Base-by-base conservation (phyloP, 1,284 basidiomycete species). In the Cerioporus squamosus region DNA sequence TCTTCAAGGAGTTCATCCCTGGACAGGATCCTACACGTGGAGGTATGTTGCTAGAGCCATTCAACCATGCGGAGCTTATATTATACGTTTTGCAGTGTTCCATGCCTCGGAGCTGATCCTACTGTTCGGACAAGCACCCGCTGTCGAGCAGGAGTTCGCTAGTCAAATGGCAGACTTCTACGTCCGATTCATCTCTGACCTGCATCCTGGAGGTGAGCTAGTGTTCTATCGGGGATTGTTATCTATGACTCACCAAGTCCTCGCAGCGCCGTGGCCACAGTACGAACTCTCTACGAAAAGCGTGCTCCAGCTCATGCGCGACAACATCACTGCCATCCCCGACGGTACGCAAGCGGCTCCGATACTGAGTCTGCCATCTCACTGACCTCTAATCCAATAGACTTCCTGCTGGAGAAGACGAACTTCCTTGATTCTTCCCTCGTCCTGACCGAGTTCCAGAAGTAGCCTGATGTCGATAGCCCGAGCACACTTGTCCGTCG, bases 1-100 rank as follows among this genome's bases (percentile, higher is more conserved):
- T 80, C 60, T 86, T 85, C 66, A 74, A 70, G 8, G 82, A 85
- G 66, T 81, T 82, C 45, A 81, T 82, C 44, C 81, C 81, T 0
- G 83, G 83, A 18, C 76, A 77, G 38, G 65, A 77, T 46, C 73
- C 74, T 1, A 62, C 63, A 0, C 60, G 76, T 0, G 81, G 82
- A 58, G 79, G 81, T 80, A 55, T 50, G 70, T 51, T 12, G 5
- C 22, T 61, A 36, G 23, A 43, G 6, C 7, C 15, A 7, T 12
- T 18, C 40, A 15, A n/a, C n/a, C 15, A 10, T 42, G 15, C 40
- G n/a, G n/a, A 15, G n/a, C 40, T n/a, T 3, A 8, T 9, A 3
- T 12, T 10, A 42, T n/a, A 2, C 15, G 40, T 5, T 4, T 20
- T 14, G 1, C 50, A 85, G 83, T 85, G 5, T 71, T 70, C 57